phyloP scores from a whole-genome alignment of 2,329 filamentous ascomycete genomes.

The Phialemoniopsis sp. region DNA sequence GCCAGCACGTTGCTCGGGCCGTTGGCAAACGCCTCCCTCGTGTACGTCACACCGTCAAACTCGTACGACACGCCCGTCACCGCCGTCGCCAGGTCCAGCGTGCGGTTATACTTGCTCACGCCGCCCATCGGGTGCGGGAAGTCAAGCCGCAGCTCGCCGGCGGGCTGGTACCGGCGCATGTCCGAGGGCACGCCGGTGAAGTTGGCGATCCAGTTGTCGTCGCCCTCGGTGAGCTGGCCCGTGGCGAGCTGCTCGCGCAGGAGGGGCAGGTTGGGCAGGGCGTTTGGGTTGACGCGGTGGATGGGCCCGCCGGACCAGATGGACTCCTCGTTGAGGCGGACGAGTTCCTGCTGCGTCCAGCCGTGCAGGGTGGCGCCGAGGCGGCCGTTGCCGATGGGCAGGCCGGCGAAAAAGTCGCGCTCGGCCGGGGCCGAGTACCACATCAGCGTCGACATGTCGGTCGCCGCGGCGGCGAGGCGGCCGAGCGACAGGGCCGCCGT shows the following conservation, averaged over 20 bases:
- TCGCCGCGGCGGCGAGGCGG: too few relatives aligned
- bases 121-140: too few relatives aligned
- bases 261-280: neutral
- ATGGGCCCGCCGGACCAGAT: conserved; percentile 1
- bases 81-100: conserved; percentile 24
- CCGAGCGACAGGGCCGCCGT: too few relatives aligned
- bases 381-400: conserved; percentile 1
- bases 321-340: conserved; percentile 3
- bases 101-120: conserved; percentile 27
- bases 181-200: conserved; percentile 15
- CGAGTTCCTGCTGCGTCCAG: neutral
- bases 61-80: conserved; percentile 24
- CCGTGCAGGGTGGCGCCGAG: conserved; percentile 1
- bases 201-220: conserved; percentile 2
- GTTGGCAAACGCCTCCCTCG: conserved; percentile 27
- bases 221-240: neutral
- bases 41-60: conserved; percentile 16
- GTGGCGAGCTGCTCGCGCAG: neutral
- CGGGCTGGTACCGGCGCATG: too few relatives aligned
- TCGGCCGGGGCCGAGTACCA: too few relatives aligned
- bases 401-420: too few relatives aligned
- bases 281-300: neutral
- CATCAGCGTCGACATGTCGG: too few relatives aligned
- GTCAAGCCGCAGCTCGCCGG: too few relatives aligned
- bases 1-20: conserved; percentile 28